These are phyloP conservation scores for Xerophyta viscosa DNA, from an alignment of 106 monocot genomes.

Conservation along the genomic window DNA sequence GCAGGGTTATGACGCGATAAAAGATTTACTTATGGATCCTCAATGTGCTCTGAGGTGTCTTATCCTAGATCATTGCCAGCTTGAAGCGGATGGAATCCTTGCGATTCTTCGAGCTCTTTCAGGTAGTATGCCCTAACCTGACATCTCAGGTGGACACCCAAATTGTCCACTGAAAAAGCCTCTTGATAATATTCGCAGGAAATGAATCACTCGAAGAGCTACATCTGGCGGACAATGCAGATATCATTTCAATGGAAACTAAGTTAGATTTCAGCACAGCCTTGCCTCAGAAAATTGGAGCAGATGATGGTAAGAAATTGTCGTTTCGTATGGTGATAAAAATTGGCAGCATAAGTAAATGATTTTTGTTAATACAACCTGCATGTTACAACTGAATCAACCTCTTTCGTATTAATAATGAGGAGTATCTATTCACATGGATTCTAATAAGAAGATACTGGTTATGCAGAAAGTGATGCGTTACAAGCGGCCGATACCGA, in stretches of 20 bases:
- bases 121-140: constrained; percentile 32
- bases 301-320: too few relatives aligned
- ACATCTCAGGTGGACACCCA: background rate
- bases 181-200: constrained; percentile 22
- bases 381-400: too few relatives aligned
- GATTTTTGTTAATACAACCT: background rate
- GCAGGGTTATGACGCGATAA: constrained; percentile 54
- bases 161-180: background rate
- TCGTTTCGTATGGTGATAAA: too few relatives aligned
- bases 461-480: background rate
- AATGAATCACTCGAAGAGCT: constrained; percentile 80
- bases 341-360: too few relatives aligned
- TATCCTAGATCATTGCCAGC: constrained; percentile 52
- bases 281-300: background rate
- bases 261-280: constrained; percentile 2
- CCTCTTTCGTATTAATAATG: too few relatives aligned
- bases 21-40: constrained; percentile 33
- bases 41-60: constrained; percentile 55
- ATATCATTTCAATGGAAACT: constrained; percentile 26
- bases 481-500: constrained; percentile 53
- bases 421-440: too few relatives aligned
- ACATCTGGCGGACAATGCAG: constrained; percentile 48
- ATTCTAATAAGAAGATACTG: too few relatives aligned
- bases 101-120: constrained; percentile 43
- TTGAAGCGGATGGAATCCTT: constrained; percentile 58